Evolutionary conservation across 1,139 yeast species (phyloP), one percentile per base, ranked within the genome.

Genomic region (Debaryomycetaceae sp.): DNA sequence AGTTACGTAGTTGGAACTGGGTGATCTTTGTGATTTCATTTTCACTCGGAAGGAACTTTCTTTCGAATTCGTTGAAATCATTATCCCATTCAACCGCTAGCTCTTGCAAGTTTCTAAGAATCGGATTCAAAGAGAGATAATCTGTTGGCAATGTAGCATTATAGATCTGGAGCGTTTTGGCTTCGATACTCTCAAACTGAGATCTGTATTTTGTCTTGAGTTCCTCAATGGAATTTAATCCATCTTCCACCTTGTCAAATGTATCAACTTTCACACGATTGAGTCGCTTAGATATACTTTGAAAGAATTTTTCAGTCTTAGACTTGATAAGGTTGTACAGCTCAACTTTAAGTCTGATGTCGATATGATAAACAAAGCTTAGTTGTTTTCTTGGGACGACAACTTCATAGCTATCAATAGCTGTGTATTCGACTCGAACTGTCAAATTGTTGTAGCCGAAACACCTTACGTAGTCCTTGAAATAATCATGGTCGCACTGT

Each of bases 21-120:
- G 99, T 91, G 40, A 93, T 87, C 49, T 90, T 76, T 6, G 96
- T 85, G 52, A 95, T 87, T 73, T 95, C 99, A 58, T 86, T 88
- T 62, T 95, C 99, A 13, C 96, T 83, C 0, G 98, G 98, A 48
- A 93, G 77, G 58, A 78, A 93, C 27, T 74, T 75, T 43, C 77
- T 77, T 51, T 88, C 97, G 65, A 93, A 90, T n/a, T 82, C 87
- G 39, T 80, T 76, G 58, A 95, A 90, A 48, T 87, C 96, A 24
- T 67, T 60, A 63, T 93, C 97, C 99, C 99, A 95, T 40, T 72
- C 77, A 23, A 89, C 91, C 5, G 95, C 95, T 42, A 84, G 69
- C 49, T 86, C 91, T 57, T 93, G 97, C 24, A 93, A 73, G 39
- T 78, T 78, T 53, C 95, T 70, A 23, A 89, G 66, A 2, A 87